Percentiles rank a stretch among this genome's conserved stretches.
phyloP scores from a whole-genome alignment of 805 yeast species.

The Brettanomyces bruxellensis region DNA sequence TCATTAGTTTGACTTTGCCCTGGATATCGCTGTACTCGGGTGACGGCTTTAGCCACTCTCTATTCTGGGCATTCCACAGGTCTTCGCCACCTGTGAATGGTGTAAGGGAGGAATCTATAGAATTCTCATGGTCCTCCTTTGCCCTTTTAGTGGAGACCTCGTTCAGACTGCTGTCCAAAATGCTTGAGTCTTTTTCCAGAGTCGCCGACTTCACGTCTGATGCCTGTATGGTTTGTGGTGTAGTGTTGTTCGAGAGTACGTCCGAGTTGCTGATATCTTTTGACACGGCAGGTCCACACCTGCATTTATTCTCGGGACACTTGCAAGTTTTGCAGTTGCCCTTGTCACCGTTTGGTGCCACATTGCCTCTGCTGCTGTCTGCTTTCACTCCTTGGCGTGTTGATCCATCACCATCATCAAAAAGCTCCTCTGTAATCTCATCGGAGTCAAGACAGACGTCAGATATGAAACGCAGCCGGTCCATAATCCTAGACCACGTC shows the following conservation, averaged over 20 bases:
- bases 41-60: slow-evolving; percentile 52
- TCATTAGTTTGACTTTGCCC: slow-evolving; percentile 17
- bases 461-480: slow-evolving; percentile 24
- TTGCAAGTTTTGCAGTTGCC: background rate
- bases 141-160: no score
- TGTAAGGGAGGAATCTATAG: background rate
- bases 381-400: background rate
- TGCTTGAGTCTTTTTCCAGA: no score
- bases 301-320: background rate
- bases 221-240: no score
- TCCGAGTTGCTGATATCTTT: background rate
- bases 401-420: slow-evolving; percentile 21
- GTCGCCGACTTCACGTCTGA: no score
- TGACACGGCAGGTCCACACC: background rate
- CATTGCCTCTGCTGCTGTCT: background rate
- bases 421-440: slow-evolving; percentile 42
- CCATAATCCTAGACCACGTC: slow-evolving; percentile 28
- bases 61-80: slow-evolving; percentile 64
- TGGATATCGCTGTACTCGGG: slow-evolving; percentile 18
- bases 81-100: slow-evolving; percentile 37
- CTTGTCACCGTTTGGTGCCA: no score
- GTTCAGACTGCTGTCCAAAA: no score
- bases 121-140: no score
- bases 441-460: slow-evolving; percentile 42
- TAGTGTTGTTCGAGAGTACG: background rate